Evolutionary conservation across 208 protist genomes (phyloP).

Genomic region (Trypanosoma boissoni): DNA sequence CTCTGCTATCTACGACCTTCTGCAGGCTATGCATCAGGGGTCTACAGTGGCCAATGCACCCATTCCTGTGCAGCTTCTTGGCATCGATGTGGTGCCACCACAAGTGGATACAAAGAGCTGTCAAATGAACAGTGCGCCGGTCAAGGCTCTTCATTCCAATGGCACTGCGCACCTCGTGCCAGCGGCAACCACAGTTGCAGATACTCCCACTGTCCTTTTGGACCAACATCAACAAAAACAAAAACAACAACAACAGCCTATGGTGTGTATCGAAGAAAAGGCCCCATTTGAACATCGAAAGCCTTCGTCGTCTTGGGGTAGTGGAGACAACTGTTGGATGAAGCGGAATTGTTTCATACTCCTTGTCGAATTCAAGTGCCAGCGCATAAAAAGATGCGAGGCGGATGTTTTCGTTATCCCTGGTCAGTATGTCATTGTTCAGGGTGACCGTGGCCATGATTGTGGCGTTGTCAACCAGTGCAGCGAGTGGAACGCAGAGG

Average conservation of each 20-base stretch:
- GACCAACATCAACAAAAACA: neutral
- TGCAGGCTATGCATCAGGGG: conserved; percentile 7
- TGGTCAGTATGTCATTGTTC: conserved; percentile 73
- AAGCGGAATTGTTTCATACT: conserved; percentile 46
- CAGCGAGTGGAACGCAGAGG: conserved; percentile 38
- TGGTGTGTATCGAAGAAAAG: conserved; percentile 12
- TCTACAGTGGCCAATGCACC: neutral
- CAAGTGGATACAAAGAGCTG: neutral
- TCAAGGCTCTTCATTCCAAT: neutral
- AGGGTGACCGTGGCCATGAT: conserved; percentile 78
- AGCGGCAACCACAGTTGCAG: neutral
- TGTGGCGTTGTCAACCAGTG: conserved; percentile 72
- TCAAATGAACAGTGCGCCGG: conserved; percentile 1
- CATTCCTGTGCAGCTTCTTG: neutral
- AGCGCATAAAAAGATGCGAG: conserved; percentile 50
- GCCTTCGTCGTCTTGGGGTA: neutral
- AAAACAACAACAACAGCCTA: neutral
- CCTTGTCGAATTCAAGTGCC: conserved; percentile 82
- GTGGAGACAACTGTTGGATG: conserved; percentile 6
- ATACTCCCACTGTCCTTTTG: neutral
- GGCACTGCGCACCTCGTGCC: neutral
- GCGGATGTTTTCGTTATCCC: conserved; percentile 28
- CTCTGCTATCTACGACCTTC: conserved; percentile 20
- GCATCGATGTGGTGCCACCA: neutral
- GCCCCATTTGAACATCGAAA: neutral